These are phyloP conservation scores for Umbelopsis sp. DNA, from an alignment of 371 early-diverging fungal genomes.

Conservation along the genomic window DNA sequence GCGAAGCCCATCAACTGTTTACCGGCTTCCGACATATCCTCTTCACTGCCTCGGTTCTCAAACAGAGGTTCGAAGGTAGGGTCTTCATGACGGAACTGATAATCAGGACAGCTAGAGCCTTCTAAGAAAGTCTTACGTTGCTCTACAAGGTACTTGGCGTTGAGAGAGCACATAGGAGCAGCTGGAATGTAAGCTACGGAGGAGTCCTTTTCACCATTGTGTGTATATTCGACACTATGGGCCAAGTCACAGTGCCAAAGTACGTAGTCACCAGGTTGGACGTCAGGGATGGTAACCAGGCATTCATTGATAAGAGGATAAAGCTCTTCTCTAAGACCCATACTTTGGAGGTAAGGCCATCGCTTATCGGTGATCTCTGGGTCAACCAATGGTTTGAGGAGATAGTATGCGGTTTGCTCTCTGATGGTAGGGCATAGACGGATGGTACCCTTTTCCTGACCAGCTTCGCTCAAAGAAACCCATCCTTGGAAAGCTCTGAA, in stretches of 20 bases:
- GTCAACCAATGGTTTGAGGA: constrained; percentile 6
- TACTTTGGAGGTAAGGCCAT: not conserved
- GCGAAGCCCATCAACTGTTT: constrained; percentile 15
- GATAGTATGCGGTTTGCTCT: constrained; percentile 13
- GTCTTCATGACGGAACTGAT: not conserved
- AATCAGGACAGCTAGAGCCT: constrained; percentile 17
- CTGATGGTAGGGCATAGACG: constrained; percentile 6
- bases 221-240: constrained; percentile 12
- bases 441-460: constrained; percentile 3
- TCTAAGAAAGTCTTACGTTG: not conserved
- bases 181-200: constrained; percentile 18
- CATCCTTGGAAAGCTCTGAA: constrained; percentile 22
- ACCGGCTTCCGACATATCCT: not conserved
- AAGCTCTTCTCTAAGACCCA: constrained; percentile 1
- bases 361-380: not conserved
- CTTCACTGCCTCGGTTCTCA: not conserved
- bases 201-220: constrained; percentile 11
- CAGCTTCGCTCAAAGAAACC: constrained; percentile 6
- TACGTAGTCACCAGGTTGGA: constrained; percentile 18
- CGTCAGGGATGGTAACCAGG: constrained; percentile 11
- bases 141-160: not conserved
- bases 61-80: not conserved
- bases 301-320: constrained; percentile 17
- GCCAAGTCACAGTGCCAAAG: constrained; percentile 20
- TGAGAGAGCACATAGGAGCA: constrained; percentile 13